Percentiles rank a stretch among this genome's conserved stretches.
These are phyloP conservation scores for Lactarius vividus DNA, from an alignment of 768 basidiomycete genomes.

Conservation along the genomic window DNA sequence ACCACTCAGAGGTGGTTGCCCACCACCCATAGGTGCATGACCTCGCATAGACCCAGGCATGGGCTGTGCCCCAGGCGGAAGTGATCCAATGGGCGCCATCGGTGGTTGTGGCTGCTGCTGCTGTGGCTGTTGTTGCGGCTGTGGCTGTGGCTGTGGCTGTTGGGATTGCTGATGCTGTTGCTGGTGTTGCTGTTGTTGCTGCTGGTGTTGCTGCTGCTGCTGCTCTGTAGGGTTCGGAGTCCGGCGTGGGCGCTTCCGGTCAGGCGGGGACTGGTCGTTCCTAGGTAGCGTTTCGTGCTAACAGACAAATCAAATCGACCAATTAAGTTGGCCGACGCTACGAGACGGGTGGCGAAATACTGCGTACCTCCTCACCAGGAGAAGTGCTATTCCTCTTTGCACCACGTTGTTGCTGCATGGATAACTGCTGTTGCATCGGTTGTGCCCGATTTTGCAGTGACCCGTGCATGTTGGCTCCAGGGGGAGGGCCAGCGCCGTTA, in stretches of 20 bases:
- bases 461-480: slow-evolving; percentile 35
- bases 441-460: slow-evolving; percentile 36
- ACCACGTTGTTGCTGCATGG: slow-evolving; percentile 46
- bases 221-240: slow-evolving; percentile 34
- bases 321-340: slow-evolving; percentile 7
- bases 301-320: slow-evolving; percentile 4
- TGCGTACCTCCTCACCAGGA: slow-evolving; percentile 36
- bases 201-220: slow-evolving; percentile 33
- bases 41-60: slow-evolving; percentile 33
- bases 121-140: slow-evolving; percentile 19
- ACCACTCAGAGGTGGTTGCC: slow-evolving; percentile 31
- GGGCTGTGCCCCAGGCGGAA: slow-evolving; percentile 36
- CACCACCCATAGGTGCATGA: slow-evolving; percentile 41
- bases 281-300: slow-evolving; percentile 33
- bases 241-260: slow-evolving; percentile 35
- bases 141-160: slow-evolving; percentile 33
- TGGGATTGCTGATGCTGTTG: slow-evolving; percentile 26
- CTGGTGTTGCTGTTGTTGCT: slow-evolving; percentile 31
- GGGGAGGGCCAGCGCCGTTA: slow-evolving; percentile 45
- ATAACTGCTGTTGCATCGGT: slow-evolving; percentile 30
- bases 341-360: neutral
- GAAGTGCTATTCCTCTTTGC: slow-evolving; percentile 39
- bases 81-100: slow-evolving; percentile 37
- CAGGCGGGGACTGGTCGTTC: slow-evolving; percentile 36
- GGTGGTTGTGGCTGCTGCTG: slow-evolving; percentile 47